phyloP scores from a whole-genome alignment of 192 early-diverging fungal species.

The Linnemannia elongata region DNA sequence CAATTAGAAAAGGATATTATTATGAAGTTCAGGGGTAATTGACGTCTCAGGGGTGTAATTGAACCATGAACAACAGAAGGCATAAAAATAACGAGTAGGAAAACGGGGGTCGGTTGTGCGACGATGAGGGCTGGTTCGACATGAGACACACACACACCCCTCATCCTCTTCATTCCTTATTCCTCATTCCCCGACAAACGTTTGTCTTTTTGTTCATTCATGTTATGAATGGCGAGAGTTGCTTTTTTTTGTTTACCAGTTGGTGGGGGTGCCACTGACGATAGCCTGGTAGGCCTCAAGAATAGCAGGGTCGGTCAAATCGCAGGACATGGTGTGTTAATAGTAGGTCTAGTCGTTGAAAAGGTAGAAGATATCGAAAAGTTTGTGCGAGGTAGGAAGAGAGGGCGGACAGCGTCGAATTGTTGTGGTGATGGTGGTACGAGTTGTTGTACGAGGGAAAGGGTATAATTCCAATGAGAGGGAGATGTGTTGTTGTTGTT shows the following conservation, averaged over 20 bases:
- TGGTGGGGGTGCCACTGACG: slow-evolving; percentile 60
- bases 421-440: neutral
- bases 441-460: neutral
- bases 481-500: neutral
- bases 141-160: neutral
- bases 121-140: neutral
- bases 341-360: neutral
- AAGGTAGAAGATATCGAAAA: neutral
- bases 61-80: neutral
- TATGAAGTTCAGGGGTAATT: neutral
- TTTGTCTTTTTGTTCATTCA: neutral
- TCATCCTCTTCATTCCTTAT: no score
- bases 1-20: neutral
- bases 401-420: neutral
- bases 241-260: slow-evolving; percentile 64
- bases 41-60: no score
- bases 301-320: slow-evolving; percentile 71
- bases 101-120: neutral
- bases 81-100: neutral
- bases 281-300: slow-evolving; percentile 67
- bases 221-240: neutral
- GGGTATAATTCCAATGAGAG: neutral
- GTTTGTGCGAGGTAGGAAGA: neutral
- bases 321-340: slow-evolving; percentile 66
- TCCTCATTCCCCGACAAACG: no score